phyloP scores from a whole-genome alignment of 805 yeast species.

The Sugiyamaella boreocaroliniensis region DNA sequence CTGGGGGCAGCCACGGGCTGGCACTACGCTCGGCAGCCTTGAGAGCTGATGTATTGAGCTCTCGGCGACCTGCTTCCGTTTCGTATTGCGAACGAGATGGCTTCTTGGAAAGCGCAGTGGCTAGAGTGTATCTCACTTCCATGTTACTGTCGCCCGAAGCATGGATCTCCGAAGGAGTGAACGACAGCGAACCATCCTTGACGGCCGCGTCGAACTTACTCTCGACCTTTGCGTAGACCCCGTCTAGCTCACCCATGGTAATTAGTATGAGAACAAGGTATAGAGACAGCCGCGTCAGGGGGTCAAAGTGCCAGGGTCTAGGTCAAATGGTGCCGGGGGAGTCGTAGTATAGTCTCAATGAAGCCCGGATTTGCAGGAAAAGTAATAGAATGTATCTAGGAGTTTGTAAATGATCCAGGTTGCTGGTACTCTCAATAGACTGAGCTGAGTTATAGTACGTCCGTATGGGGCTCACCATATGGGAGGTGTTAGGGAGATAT shows the following conservation, averaged over 20 bases:
- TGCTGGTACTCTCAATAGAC: too few relatives aligned
- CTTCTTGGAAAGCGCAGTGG: conserved; percentile 33
- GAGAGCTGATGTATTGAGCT: neutral
- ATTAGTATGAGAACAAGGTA: neutral
- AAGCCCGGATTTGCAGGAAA: too few relatives aligned
- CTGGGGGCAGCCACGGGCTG: conserved; percentile 77
- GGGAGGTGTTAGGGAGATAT: too few relatives aligned
- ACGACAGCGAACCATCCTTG: conserved; percentile 40
- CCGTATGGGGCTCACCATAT: too few relatives aligned
- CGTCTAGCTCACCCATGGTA: conserved; percentile 1
- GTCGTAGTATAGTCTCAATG: too few relatives aligned
- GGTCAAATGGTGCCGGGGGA: too few relatives aligned
- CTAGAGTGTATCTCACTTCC: conserved; percentile 30
- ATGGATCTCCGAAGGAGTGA: conserved; percentile 42
- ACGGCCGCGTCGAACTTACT: conserved; percentile 38
- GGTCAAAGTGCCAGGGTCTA: too few relatives aligned
- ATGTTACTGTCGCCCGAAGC: conserved; percentile 30
- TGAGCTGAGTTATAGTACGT: too few relatives aligned
- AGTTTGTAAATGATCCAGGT: too few relatives aligned
- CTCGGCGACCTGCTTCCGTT: neutral
- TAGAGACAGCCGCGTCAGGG: too few relatives aligned
- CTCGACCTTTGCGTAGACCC: conserved; percentile 1
- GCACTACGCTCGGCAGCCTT: neutral
- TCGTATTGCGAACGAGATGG: conserved; percentile 19
- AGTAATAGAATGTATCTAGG: too few relatives aligned